Conservation (phyloP, 805 yeast species). For the Schwanniomyces pseudopolymorphus region DNA sequence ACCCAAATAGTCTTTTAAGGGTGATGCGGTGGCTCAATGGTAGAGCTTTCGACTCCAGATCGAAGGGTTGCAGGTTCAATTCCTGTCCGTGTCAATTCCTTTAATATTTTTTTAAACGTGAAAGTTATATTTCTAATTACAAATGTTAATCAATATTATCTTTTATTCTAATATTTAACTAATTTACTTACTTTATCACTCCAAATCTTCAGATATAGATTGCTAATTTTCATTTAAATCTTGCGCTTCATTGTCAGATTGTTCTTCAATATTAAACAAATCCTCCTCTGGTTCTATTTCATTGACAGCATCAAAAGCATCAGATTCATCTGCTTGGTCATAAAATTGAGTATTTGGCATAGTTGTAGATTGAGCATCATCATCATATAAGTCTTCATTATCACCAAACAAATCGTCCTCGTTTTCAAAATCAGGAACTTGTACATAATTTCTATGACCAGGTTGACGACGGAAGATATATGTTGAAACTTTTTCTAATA, state of each 20-base stretch:
- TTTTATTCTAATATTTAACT: constrained; percentile 1
- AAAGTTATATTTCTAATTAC: too few relatives aligned
- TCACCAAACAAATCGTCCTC: constrained; percentile 43
- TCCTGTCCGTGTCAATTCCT: constrained; percentile 74
- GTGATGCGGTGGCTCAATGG: constrained; percentile 30
- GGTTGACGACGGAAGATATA: constrained; percentile 35
- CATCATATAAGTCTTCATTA: constrained; percentile 41
- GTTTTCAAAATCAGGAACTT: constrained; percentile 38
- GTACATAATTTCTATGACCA: constrained; percentile 40
- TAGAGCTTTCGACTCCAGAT: constrained; percentile 43
- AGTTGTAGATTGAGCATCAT: constrained; percentile 33
- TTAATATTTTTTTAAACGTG: too few relatives aligned
- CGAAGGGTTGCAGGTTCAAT: constrained; percentile 82
- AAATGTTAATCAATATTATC: too few relatives aligned
- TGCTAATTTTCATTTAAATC: neutral
- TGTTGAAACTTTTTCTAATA: constrained; percentile 31
- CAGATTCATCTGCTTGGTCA: constrained; percentile 8
- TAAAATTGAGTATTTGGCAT: constrained; percentile 13
- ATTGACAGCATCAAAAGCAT: neutral
- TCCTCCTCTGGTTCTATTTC: constrained; percentile 15
- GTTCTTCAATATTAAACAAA: constrained; percentile 33
- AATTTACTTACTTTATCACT: neutral
- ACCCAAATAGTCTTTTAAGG: constrained; percentile 1
- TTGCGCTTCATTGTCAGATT: constrained; percentile 13
- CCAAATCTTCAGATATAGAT: neutral